These are phyloP conservation scores for Pseudocercospora vitis DNA, from an alignment of 2,329 filamentous ascomycete species.

Conservation along the genomic window DNA sequence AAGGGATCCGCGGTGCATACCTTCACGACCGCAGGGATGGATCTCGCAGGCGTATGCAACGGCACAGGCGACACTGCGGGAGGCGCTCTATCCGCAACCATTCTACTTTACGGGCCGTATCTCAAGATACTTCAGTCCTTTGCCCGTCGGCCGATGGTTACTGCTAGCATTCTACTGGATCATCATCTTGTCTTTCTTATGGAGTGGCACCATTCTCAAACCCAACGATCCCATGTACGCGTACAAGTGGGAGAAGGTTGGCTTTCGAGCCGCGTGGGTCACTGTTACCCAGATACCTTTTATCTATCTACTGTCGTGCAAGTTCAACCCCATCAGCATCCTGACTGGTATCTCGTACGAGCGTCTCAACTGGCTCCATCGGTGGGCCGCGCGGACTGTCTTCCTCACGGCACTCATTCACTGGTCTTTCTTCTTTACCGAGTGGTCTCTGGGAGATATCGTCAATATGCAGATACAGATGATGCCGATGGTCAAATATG, in stretches of 20 bases:
- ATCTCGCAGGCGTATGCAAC: conserved; percentile 34
- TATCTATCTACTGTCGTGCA: conserved; percentile 54
- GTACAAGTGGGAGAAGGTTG: conserved; percentile 57
- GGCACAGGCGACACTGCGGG: conserved; percentile 28
- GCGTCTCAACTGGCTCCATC: conserved; percentile 54
- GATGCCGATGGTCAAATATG: conserved; percentile 51
- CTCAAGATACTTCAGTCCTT: conserved; percentile 36
- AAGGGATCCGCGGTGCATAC: conserved; percentile 17
- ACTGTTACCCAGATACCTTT: conserved; percentile 64
- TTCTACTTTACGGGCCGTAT: conserved; percentile 34
- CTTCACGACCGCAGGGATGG: conserved; percentile 28
- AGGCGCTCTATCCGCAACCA: conserved; percentile 35
- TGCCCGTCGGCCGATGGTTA: conserved; percentile 35
- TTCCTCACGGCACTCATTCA: conserved; percentile 57
- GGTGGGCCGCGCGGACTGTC: conserved; percentile 53
- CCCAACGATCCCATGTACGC: conserved; percentile 30
- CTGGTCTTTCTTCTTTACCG: conserved; percentile 55
- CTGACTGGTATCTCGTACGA: conserved; percentile 52
- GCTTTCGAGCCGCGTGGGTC: conserved; percentile 68
- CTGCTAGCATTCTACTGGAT: conserved; percentile 35
- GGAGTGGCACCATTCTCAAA: conserved; percentile 34
- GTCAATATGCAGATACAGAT: conserved; percentile 50
- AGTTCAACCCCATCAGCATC: conserved; percentile 49
- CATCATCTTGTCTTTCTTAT: conserved; percentile 33
- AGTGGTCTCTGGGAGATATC: conserved; percentile 55